Evolutionary conservation across 305 asterid genomes (phyloP).

Genomic region (Petunia hybrid): DNA sequence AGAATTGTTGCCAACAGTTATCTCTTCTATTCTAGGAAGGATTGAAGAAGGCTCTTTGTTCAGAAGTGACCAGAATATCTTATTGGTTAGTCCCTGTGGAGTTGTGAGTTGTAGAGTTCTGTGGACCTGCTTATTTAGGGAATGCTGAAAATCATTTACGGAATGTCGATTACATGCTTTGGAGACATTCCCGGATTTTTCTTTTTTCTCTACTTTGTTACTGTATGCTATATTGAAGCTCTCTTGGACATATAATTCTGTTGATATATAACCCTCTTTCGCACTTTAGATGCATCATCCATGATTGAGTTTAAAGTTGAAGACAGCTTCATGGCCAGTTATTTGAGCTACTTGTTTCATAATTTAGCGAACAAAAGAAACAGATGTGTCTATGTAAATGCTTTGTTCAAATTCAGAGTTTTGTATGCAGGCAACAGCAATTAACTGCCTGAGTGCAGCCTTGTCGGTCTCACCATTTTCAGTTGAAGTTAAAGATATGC

Average conservation of each 20-base stretch:
- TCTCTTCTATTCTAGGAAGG: slow-evolving; percentile 69
- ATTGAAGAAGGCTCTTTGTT: slow-evolving; percentile 66
- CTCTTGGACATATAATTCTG: background rate
- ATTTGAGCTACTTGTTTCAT: background rate
- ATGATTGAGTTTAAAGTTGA: background rate
- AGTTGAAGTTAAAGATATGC: slow-evolving; percentile 62
- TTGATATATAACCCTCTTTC: slow-evolving; percentile 3
- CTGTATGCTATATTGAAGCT: background rate
- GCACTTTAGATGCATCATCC: background rate
- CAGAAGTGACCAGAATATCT: slow-evolving; percentile 70
- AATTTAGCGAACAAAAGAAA: slow-evolving; percentile 14
- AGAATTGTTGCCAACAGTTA: slow-evolving; percentile 72
- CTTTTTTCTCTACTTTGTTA: background rate
- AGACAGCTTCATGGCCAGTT: slow-evolving; percentile 16
- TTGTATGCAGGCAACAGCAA: slow-evolving; percentile 71
- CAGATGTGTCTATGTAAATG: slow-evolving; percentile 28
- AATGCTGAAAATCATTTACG: slow-evolving; percentile 6
- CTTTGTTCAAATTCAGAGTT: slow-evolving; percentile 23
- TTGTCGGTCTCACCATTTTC: slow-evolving; percentile 82
- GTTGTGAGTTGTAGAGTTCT: background rate
- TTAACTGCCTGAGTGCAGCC: slow-evolving; percentile 78
- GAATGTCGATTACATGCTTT: slow-evolving; percentile 7
- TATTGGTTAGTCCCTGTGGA: slow-evolving; percentile 63
- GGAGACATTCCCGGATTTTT: background rate
- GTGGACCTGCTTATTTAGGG: background rate